These are phyloP conservation scores for Macrocybe sp. DNA, from an alignment of 1,284 basidiomycete genomes.

Conservation along the genomic window DNA sequence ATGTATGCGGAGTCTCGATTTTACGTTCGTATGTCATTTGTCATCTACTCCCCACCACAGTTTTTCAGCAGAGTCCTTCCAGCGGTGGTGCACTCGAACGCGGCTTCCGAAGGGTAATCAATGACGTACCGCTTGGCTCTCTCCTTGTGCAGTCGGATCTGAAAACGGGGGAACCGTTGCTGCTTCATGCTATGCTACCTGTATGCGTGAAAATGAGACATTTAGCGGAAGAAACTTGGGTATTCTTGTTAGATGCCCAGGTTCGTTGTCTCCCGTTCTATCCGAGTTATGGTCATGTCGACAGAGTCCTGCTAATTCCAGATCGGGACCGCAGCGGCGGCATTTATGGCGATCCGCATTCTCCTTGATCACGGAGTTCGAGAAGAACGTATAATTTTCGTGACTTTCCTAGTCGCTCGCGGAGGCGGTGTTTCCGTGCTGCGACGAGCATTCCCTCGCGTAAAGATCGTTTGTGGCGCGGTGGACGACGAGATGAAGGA, in stretches of 20 bases:
- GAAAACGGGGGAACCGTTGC: conserved; percentile 81
- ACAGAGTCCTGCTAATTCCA: conserved; percentile 25
- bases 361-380: conserved; percentile 92
- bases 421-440: conserved; percentile 77
- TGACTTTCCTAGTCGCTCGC: conserved; percentile 84
- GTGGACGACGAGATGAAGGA: conserved; percentile 74
- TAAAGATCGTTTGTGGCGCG: conserved; percentile 80
- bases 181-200: conserved; percentile 83
- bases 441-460: conserved; percentile 75
- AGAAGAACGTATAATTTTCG: conserved; percentile 81
- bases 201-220: conserved; percentile 59
- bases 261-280: conserved; percentile 28
- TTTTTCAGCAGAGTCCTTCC: conserved; percentile 9
- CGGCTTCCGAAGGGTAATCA: conserved; percentile 86
- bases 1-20: conserved; percentile 81
- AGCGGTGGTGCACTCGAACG: conserved; percentile 88
- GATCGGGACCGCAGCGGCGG: conserved; percentile 93
- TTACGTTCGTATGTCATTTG: conserved; percentile 62
- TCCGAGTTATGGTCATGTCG: conserved; percentile 1
- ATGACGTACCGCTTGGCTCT: conserved; percentile 84
- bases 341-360: conserved; percentile 95
- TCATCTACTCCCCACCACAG: background rate
- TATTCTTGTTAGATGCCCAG: conserved; percentile 92
- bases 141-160: conserved; percentile 89
- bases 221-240: conserved; percentile 68